Conservation (phyloP, 495 filamentous ascomycete genomes). For the Aspergillus ostianus region DNA sequence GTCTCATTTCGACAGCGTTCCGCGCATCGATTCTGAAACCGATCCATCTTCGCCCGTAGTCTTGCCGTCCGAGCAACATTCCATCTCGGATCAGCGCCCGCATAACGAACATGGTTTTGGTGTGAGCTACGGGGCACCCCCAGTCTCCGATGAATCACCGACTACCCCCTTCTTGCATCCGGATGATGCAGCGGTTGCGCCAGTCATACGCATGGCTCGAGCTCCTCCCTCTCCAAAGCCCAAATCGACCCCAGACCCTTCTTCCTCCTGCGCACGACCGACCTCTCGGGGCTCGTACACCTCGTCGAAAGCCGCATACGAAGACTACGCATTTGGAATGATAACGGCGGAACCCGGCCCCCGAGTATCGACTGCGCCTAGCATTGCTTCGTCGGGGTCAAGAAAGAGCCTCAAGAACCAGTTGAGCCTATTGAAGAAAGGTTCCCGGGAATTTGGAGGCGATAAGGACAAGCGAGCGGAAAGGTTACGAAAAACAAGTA, state of each 20-base stretch:
- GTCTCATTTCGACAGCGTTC: conserved; percentile 67
- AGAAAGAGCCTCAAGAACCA: conserved; percentile 39
- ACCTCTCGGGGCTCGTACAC: conserved; percentile 40
- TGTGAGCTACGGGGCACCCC: conserved; percentile 66
- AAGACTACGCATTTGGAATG: conserved; percentile 42
- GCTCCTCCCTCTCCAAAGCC: conserved; percentile 69
- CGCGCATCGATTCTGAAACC: conserved; percentile 47
- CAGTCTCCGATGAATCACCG: conserved; percentile 32
- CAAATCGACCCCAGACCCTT: conserved; percentile 18
- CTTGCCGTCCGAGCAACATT: conserved; percentile 34
- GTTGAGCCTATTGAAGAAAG: conserved; percentile 34
- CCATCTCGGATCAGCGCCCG: conserved; percentile 24
- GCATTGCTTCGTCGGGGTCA: conserved; percentile 43
- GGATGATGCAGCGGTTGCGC: conserved; percentile 75
- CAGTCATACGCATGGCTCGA: conserved; percentile 83
- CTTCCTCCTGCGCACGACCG: conserved; percentile 28
- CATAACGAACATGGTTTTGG: conserved; percentile 57
- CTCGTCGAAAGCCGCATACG: conserved; percentile 33
- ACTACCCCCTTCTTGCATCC: conserved; percentile 53
- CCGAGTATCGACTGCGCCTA: conserved; percentile 37
- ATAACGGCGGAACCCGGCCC: conserved; percentile 43
- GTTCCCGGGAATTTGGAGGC: conserved; percentile 36
- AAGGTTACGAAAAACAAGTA: conserved; percentile 35
- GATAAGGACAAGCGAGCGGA: conserved; percentile 38
- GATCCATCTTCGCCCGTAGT: conserved; percentile 47